These are phyloP conservation scores for Ophiostoma sp. DNA, from an alignment of 2,329 filamentous ascomycete species.

Conservation along the genomic window DNA sequence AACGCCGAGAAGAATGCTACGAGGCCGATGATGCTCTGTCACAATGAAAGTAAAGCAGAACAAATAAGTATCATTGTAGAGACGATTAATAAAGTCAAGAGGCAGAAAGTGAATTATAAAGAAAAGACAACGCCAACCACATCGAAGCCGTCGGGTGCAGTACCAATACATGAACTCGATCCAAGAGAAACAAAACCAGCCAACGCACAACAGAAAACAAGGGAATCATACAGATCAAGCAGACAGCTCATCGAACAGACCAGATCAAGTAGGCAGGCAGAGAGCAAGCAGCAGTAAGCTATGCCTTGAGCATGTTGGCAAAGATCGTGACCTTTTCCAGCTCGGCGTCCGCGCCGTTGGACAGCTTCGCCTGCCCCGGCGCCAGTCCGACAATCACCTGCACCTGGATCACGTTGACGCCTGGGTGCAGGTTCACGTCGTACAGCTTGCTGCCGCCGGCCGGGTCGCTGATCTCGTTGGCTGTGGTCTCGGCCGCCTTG, in stretches of 20 bases:
- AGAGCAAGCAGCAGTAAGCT: background rate
- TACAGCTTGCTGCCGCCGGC: conserved; percentile 57
- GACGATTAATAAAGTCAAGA: no score
- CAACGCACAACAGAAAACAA: background rate
- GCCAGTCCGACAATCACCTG: conserved; percentile 69
- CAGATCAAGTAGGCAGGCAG: background rate
- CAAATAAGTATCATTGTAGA: no score
- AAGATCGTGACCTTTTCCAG: conserved; percentile 74
- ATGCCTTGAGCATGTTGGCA: conserved; percentile 57
- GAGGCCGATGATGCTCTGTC: no score
- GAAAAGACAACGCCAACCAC: background rate
- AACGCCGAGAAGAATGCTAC: no score
- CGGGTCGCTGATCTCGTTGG: background rate
- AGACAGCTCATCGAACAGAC: background rate
- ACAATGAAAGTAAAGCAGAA: no score
- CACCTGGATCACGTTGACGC: conserved; percentile 72
- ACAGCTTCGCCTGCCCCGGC: conserved; percentile 47
- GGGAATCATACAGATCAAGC: background rate
- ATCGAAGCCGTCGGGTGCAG: background rate
- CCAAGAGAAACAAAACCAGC: background rate
- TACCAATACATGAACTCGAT: background rate
- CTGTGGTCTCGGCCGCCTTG: conserved; percentile 33
- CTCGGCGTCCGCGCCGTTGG: conserved; percentile 60
- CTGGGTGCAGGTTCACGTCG: conserved; percentile 64
- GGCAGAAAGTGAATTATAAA: background rate